These are phyloP conservation scores for Conringia planisiliqua DNA, from an alignment of 345 rosid species.

Conservation along the genomic window DNA sequence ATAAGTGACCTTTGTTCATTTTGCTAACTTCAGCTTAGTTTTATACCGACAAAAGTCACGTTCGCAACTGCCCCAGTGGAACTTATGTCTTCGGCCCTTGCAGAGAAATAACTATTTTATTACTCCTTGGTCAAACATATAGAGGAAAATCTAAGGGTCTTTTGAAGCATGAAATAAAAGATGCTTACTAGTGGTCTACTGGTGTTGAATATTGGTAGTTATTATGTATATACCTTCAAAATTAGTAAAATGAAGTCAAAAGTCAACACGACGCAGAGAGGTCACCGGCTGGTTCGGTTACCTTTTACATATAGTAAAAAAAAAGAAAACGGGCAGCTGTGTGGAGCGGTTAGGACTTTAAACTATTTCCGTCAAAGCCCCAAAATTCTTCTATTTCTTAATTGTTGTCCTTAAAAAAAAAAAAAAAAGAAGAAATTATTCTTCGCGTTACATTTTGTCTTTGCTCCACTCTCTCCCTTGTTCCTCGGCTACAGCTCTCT, in stretches of 20 bases:
- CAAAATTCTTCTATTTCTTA: background rate
- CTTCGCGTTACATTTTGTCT: background rate
- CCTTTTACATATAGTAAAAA: background rate
- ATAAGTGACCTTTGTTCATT: background rate
- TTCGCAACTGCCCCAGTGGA: too few relatives aligned
- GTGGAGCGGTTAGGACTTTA: background rate
- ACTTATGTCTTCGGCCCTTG: too few relatives aligned
- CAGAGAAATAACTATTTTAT: too few relatives aligned
- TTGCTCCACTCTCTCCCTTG: background rate
- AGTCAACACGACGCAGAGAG: background rate
- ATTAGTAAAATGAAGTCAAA: background rate
- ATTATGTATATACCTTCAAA: too few relatives aligned
- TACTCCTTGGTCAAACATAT: too few relatives aligned
- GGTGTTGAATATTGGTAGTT: too few relatives aligned
- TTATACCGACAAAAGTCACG: background rate
- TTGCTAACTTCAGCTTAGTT: background rate
- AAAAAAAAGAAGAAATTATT: background rate
- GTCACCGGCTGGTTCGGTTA: background rate
- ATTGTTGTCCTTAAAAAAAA: background rate
- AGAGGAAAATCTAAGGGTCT: too few relatives aligned
- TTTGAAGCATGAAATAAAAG: too few relatives aligned
- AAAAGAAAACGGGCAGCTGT: background rate
- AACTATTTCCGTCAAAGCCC: background rate
- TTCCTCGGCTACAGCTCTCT: conserved; percentile 1
- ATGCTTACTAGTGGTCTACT: too few relatives aligned